Conservation (phyloP, 768 basidiomycete genomes). For the Punctularia strigosozonata region DNA sequence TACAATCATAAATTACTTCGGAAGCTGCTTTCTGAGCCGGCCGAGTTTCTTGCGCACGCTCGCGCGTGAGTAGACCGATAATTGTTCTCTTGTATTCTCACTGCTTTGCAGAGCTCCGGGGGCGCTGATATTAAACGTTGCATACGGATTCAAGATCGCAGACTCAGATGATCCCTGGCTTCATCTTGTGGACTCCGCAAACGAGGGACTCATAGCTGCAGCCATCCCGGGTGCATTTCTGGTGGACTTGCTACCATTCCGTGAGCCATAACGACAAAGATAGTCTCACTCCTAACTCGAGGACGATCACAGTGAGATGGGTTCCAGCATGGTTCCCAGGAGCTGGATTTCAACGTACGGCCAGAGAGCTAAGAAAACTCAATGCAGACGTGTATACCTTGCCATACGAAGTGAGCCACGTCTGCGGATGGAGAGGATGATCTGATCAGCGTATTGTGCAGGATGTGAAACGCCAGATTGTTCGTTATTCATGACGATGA, state of each 20-base stretch:
- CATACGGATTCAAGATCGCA: not conserved
- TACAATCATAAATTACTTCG: not conserved
- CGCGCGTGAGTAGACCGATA: constrained; percentile 6
- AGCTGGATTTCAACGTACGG: constrained; percentile 7
- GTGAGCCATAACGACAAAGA: not conserved
- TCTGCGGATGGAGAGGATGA: no score
- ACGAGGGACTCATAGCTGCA: not conserved
- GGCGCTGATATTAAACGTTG: not conserved
- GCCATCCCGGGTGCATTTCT: constrained; percentile 5
- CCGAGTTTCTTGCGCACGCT: constrained; percentile 4
- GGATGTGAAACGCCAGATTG: no score
- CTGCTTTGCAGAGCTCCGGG: not conserved
- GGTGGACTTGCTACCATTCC: constrained; percentile 6
- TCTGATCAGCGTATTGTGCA: no score
- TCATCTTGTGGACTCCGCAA: constrained; percentile 3
- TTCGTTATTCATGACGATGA: no score
- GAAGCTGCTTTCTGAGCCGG: constrained; percentile 4
- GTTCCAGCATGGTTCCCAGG: constrained; percentile 11
- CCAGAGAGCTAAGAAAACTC: not conserved
- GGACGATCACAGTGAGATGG: constrained; percentile 5
- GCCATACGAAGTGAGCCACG: constrained; percentile 6
- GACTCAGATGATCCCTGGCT: constrained; percentile 2
- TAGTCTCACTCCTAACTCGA: not conserved
- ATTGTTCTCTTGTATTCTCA: no score
- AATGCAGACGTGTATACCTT: constrained; percentile 1